These are phyloP conservation scores for Davidsoniella neocaledoniae DNA, from an alignment of 2,329 filamentous ascomycete species.

Conservation along the genomic window DNA sequence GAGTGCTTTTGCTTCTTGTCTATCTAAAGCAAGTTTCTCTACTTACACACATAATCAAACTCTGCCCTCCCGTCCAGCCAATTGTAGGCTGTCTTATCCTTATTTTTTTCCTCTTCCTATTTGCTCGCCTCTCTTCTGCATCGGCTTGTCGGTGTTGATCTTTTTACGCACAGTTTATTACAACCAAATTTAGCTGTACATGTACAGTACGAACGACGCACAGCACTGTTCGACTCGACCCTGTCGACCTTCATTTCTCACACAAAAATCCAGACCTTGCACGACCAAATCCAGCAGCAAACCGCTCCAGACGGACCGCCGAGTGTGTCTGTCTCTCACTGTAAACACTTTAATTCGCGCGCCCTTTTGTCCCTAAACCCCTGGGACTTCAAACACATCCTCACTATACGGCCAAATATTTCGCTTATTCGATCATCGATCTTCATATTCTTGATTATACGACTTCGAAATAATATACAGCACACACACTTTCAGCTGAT, in stretches of 20 bases:
- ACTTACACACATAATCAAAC: too few relatives aligned
- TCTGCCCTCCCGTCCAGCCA: too few relatives aligned
- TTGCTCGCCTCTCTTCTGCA: neutral
- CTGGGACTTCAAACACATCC: neutral
- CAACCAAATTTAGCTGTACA: too few relatives aligned
- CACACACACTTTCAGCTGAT: neutral
- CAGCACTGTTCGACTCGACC: neutral
- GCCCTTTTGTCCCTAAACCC: neutral
- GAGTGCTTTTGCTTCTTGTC: neutral
- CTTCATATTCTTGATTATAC: neutral
- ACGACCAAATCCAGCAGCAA: neutral
- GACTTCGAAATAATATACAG: too few relatives aligned
- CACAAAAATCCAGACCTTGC: too few relatives aligned
- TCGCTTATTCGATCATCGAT: neutral
- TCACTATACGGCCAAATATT: neutral
- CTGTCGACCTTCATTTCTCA: slow-evolving; percentile 1
- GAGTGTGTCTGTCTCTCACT: neutral
- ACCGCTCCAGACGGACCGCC: neutral
- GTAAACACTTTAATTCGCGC: neutral
- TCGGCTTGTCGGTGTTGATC: neutral
- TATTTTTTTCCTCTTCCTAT: neutral
- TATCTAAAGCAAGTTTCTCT: neutral
- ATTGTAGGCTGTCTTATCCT: neutral
- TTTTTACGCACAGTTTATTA: neutral
- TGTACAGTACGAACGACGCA: too few relatives aligned